Evolutionary conservation across 2,329 filamentous ascomycete genomes (phyloP).

Genomic region (Cercospora zeina): DNA sequence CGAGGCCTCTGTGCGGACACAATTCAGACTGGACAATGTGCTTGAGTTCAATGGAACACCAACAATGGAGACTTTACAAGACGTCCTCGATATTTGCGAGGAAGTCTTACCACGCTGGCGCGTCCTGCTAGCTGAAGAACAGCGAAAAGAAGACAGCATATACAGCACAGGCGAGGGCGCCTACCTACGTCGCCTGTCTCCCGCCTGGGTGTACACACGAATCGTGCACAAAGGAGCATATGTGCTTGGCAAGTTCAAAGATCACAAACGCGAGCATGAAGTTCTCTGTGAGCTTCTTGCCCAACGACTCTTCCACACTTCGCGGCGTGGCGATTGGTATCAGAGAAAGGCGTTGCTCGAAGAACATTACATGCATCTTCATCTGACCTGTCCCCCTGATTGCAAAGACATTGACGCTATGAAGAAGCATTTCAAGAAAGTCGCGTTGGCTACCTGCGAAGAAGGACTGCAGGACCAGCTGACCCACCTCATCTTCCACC

Average conservation of each 20-base stretch:
- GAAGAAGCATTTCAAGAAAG: constrained; percentile 79
- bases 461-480: constrained; percentile 80
- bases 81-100: constrained; percentile 71
- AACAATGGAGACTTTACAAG: constrained; percentile 63
- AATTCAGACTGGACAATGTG: constrained; percentile 77
- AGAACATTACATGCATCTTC: constrained; percentile 84
- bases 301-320: constrained; percentile 81
- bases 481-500: constrained; percentile 90
- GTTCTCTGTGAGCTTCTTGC: constrained; percentile 72
- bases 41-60: constrained; percentile 76
- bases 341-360: constrained; percentile 91
- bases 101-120: constrained; percentile 80
- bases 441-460: constrained; percentile 79
- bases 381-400: constrained; percentile 50
- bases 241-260: constrained; percentile 72
- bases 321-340: constrained; percentile 88
- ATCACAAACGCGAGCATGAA: constrained; percentile 73
- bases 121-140: constrained; percentile 68
- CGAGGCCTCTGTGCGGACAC: constrained; percentile 78
- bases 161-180: constrained; percentile 83
- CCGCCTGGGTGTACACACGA: constrained; percentile 89
- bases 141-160: constrained; percentile 70
- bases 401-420: constrained; percentile 58
- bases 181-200: constrained; percentile 85
- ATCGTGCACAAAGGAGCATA: constrained; percentile 85